A percentile compares a stretch with the other conserved stretches of the same genome.
Conservation (phyloP, 768 basidiomycete species). For the Serendipita sp. region DNA sequence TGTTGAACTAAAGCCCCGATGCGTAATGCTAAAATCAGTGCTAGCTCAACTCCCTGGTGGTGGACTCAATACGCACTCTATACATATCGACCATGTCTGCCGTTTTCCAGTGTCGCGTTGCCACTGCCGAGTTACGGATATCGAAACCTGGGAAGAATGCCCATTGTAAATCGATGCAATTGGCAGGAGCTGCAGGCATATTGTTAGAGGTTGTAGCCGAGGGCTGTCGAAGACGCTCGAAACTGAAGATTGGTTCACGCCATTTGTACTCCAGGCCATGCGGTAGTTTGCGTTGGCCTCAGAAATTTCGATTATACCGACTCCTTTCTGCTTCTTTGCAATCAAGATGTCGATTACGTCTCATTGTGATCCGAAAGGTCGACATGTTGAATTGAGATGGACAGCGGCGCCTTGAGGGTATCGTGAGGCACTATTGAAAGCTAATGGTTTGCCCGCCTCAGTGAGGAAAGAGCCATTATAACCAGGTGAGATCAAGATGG, state of each 20-base stretch:
- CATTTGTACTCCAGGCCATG: constrained; percentile 6
- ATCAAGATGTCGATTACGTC: not conserved
- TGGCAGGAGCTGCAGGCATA: not conserved
- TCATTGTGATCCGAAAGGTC: too few relatives aligned
- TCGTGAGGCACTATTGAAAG: not conserved
- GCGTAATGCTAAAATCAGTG: not conserved
- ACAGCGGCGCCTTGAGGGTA: not conserved
- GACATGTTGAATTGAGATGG: not conserved
- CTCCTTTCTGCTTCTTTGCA: not conserved
- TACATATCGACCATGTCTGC: not conserved
- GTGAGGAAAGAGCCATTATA: not conserved
- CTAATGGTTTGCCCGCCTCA: not conserved
- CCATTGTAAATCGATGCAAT: constrained; percentile 2
- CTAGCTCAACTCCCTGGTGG: not conserved
- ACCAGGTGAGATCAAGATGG: constrained; percentile 1
- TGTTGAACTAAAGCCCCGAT: constrained; percentile 2
- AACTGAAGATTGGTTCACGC: not conserved
- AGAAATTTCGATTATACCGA: not conserved
- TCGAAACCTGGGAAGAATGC: not conserved
- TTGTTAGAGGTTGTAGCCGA: not conserved
- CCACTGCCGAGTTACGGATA: constrained; percentile 7
- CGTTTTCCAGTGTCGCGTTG: not conserved
- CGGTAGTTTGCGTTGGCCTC: not conserved
- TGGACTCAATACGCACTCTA: not conserved
- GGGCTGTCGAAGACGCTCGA: not conserved